These are phyloP conservation scores for Fusarium sp. DNA, from an alignment of 2,329 filamentous ascomycete genomes.

Conservation along the genomic window DNA sequence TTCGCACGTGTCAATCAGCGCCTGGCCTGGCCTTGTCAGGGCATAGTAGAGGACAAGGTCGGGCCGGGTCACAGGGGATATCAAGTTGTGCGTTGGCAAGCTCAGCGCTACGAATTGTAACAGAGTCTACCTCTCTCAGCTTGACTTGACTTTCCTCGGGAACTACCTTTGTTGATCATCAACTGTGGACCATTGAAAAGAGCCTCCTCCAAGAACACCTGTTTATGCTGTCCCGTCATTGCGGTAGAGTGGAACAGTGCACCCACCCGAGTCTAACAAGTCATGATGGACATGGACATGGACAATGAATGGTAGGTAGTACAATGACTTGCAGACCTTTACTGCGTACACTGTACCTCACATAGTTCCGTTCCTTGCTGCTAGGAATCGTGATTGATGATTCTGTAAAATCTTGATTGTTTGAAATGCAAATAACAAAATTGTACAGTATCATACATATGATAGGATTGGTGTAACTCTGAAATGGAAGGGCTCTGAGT, in stretches of 20 bases:
- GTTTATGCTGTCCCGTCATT: slow-evolving; percentile 10
- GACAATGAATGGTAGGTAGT: slow-evolving; percentile 14
- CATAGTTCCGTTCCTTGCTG: neutral
- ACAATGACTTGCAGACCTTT: slow-evolving; percentile 33
- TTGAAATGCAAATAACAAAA: neutral
- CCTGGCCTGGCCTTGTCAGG: slow-evolving; percentile 10
- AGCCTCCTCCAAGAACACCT: slow-evolving; percentile 14
- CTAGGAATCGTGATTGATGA: neutral
- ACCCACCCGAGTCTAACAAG: slow-evolving; percentile 23
- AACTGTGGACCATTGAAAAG: slow-evolving; percentile 13
- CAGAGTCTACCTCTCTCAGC: neutral
- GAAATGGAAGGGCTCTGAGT: slow-evolving; percentile 33
- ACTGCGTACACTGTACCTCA: slow-evolving; percentile 1
- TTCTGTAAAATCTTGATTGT: neutral
- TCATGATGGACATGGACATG: slow-evolving; percentile 17
- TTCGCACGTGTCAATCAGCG: slow-evolving; percentile 40
- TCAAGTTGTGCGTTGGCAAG: slow-evolving; percentile 38
- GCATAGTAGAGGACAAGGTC: slow-evolving; percentile 15
- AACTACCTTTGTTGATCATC: slow-evolving; percentile 3
- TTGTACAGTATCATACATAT: slow-evolving; percentile 3
- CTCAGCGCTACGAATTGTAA: slow-evolving; percentile 19
- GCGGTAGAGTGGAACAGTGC: slow-evolving; percentile 31
- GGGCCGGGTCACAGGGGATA: slow-evolving; percentile 30
- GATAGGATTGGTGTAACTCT: slow-evolving; percentile 29
- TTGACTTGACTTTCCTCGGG: neutral